Percentiles rank a stretch among this genome's conserved stretches.
phyloP scores from a whole-genome alignment of 768 basidiomycete species.

The Amanita rubescens region DNA sequence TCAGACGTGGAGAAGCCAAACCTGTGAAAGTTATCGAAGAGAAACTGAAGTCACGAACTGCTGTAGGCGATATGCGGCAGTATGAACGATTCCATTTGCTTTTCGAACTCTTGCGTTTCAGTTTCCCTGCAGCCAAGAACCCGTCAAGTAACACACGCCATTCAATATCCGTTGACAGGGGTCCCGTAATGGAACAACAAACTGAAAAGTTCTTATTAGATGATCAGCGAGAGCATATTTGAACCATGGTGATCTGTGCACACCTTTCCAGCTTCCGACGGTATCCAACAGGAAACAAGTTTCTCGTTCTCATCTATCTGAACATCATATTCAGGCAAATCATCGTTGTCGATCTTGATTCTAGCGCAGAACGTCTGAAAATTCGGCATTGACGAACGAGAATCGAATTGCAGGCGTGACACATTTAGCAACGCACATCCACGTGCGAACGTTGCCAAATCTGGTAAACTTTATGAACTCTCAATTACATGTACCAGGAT shows the following conservation, averaged over 20 bases:
- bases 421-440: too few species aligned
- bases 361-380: not conserved
- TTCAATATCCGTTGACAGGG: not conserved
- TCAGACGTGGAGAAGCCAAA: not conserved
- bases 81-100: not conserved
- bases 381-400: not conserved
- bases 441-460: too few species aligned
- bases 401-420: too few species aligned
- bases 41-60: constrained; percentile 5
- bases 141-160: not conserved
- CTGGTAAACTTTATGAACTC: too few species aligned
- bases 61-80: not conserved
- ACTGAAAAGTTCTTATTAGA: not conserved
- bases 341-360: not conserved
- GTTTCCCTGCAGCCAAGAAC: not conserved
- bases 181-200: not conserved
- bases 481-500: too few species aligned
- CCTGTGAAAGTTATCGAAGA: constrained; percentile 9
- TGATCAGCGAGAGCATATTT: not conserved
- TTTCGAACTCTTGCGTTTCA: not conserved
- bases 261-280: constrained; percentile 11
- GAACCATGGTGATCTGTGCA: not conserved
- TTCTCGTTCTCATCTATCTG: constrained; percentile 6
- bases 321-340: constrained; percentile 2
- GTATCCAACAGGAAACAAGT: constrained; percentile 12